Percentiles rank a stretch among this genome's conserved stretches.
These are phyloP conservation scores for Triangularia verruculosa DNA, from an alignment of 2,329 filamentous ascomycete genomes.

Conservation along the genomic window DNA sequence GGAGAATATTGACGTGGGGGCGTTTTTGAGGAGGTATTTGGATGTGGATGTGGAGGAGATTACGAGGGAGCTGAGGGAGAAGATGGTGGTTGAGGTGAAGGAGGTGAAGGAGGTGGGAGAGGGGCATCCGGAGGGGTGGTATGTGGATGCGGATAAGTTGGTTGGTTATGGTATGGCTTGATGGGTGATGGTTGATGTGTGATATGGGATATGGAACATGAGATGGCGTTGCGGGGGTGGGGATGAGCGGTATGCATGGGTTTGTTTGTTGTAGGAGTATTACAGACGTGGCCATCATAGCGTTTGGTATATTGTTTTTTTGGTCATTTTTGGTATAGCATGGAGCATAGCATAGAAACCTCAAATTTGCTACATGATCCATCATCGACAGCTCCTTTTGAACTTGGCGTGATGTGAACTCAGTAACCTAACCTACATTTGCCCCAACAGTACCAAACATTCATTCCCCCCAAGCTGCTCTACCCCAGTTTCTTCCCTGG, in stretches of 20 bases:
- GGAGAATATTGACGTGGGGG: conserved; percentile 90
- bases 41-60: conserved; percentile 74
- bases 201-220: background rate
- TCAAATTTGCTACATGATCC: no score
- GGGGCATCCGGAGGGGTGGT: conserved; percentile 17
- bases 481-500: no score
- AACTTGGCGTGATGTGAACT: no score
- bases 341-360: no score
- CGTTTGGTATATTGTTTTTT: no score
- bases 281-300: background rate
- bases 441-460: no score
- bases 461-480: no score
- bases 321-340: no score
- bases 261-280: background rate
- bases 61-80: conserved; percentile 69
- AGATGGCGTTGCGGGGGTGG: background rate
- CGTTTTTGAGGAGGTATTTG: conserved; percentile 76
- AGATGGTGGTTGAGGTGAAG: conserved; percentile 34
- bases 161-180: background rate
- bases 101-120: conserved; percentile 8
- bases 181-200: background rate
- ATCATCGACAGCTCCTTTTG: no score
- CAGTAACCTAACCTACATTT: no score
- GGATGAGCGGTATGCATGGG: background rate
- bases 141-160: background rate